Evolutionary conservation across 306 rosid genomes (phyloP).

Genomic region (Sesbania bispinosa): DNA sequence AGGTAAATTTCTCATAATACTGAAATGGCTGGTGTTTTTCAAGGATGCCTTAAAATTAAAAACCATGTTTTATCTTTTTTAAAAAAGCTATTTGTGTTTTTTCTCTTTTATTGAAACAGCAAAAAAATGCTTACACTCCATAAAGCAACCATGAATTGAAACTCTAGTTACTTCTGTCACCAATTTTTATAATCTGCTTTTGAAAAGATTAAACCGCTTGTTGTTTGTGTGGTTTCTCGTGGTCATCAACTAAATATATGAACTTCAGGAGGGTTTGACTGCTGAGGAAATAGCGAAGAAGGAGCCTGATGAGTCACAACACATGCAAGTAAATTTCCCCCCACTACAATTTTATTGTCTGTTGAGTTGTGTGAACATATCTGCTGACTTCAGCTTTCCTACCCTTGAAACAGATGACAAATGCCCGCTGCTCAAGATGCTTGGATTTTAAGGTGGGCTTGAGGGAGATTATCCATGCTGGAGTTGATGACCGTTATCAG

Average conservation of each 20-base stretch:
- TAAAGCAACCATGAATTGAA: constrained; percentile 3
- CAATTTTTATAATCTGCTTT: not conserved
- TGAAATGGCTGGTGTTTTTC: not conserved
- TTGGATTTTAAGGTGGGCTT: constrained; percentile 71
- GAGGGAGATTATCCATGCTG: constrained; percentile 83
- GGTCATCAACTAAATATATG: constrained; percentile 8
- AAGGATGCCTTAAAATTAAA: not conserved
- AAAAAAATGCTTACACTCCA: not conserved
- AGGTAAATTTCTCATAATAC: not conserved
- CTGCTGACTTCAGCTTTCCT: constrained; percentile 25
- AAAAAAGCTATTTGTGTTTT: not conserved
- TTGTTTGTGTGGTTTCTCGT: constrained; percentile 14
- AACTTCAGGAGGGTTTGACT: constrained; percentile 79
- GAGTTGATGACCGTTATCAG: constrained; percentile 84
- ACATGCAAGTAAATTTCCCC: constrained; percentile 68
- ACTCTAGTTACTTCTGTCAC: not conserved
- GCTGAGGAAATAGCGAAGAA: constrained; percentile 68
- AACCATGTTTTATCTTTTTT: not conserved
- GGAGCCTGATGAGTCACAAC: constrained; percentile 74
- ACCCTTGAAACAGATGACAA: constrained; percentile 71
- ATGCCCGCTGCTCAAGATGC: constrained; percentile 89
- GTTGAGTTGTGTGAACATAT: constrained; percentile 16
- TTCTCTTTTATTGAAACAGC: not conserved
- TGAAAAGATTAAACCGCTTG: not conserved
- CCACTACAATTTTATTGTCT: not conserved